A percentile compares a stretch with the other conserved stretches of the same genome.
These are phyloP conservation scores for Mallotus japonicus DNA, from an alignment of 441 rosid species.

Conservation along the genomic window DNA sequence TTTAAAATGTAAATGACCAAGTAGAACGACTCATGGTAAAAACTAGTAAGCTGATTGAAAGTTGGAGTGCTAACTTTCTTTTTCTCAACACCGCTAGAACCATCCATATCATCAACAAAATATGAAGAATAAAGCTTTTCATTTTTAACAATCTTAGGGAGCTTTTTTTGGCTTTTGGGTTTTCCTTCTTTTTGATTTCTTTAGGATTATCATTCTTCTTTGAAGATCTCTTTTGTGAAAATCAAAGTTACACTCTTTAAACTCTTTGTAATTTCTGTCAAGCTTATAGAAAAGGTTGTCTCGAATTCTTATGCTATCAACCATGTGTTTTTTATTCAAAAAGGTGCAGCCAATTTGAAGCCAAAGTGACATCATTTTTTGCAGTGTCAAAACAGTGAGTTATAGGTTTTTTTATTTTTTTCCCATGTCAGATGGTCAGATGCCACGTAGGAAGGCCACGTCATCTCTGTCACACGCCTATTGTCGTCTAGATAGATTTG, in stretches of 20 bases:
- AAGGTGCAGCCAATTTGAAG: too few relatives aligned
- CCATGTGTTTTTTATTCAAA: neutral
- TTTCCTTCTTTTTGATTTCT: slow-evolving; percentile 29
- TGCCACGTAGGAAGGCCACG: too few relatives aligned
- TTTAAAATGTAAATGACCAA: slow-evolving; percentile 73
- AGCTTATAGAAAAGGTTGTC: slow-evolving; percentile 79
- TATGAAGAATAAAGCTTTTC: slow-evolving; percentile 18
- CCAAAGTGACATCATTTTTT: too few relatives aligned
- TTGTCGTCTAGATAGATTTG: too few relatives aligned
- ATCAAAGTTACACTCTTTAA: slow-evolving; percentile 65
- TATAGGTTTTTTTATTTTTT: too few relatives aligned
- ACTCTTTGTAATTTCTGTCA: slow-evolving; percentile 73
- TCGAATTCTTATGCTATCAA: slow-evolving; percentile 70
- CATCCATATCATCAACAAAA: slow-evolving; percentile 20
- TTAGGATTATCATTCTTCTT: slow-evolving; percentile 32
- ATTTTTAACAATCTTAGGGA: slow-evolving; percentile 21
- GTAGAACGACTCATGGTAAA: slow-evolving; percentile 82
- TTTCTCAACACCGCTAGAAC: slow-evolving; percentile 26
- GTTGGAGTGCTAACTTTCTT: slow-evolving; percentile 69
- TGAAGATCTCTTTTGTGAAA: slow-evolving; percentile 60
- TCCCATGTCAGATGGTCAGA: too few relatives aligned
- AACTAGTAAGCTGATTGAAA: slow-evolving; percentile 82
- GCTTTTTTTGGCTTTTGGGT: slow-evolving; percentile 22
- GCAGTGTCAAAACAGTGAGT: too few relatives aligned
- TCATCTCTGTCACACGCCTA: too few relatives aligned